Evolutionary conservation across 805 yeast species (phyloP).

Genomic region (Kodamaea neixiangensis): DNA sequence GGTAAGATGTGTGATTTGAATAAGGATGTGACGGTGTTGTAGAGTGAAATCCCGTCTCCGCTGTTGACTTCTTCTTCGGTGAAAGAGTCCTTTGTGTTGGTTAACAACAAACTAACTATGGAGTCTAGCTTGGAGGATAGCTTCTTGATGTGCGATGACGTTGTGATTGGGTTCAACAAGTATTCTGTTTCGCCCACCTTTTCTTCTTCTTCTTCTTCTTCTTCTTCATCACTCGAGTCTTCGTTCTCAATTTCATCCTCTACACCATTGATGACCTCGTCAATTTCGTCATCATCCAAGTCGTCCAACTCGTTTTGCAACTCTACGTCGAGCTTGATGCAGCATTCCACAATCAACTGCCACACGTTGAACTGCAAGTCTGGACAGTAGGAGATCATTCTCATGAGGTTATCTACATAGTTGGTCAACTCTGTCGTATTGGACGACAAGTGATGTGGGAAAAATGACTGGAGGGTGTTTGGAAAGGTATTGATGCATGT

Average conservation of each 20-base stretch:
- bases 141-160: constrained; percentile 49
- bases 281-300: constrained; percentile 66
- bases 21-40: constrained; percentile 70
- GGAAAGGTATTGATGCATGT: constrained; percentile 73
- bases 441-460: constrained; percentile 77
- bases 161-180: constrained; percentile 39
- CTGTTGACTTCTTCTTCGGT: constrained; percentile 51
- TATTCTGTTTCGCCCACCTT: constrained; percentile 47
- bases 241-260: constrained; percentile 51
- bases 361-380: constrained; percentile 76
- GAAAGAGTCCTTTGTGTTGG: constrained; percentile 50
- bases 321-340: constrained; percentile 89
- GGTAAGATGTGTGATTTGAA: constrained; percentile 85
- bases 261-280: constrained; percentile 47
- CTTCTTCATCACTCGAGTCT: constrained; percentile 18
- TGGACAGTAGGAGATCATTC: constrained; percentile 64
- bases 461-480: constrained; percentile 54
- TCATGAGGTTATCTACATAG: constrained; percentile 66
- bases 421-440: constrained; percentile 53
- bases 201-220: constrained; percentile 23
- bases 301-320: constrained; percentile 87
- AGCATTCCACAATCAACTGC: constrained; percentile 76
- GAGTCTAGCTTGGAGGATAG: constrained; percentile 72
- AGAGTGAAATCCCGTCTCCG: constrained; percentile 68
- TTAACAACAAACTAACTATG: constrained; percentile 59